Evolutionary conservation across 768 basidiomycete species (phyloP).

Genomic region (Boletus bicolor): DNA sequence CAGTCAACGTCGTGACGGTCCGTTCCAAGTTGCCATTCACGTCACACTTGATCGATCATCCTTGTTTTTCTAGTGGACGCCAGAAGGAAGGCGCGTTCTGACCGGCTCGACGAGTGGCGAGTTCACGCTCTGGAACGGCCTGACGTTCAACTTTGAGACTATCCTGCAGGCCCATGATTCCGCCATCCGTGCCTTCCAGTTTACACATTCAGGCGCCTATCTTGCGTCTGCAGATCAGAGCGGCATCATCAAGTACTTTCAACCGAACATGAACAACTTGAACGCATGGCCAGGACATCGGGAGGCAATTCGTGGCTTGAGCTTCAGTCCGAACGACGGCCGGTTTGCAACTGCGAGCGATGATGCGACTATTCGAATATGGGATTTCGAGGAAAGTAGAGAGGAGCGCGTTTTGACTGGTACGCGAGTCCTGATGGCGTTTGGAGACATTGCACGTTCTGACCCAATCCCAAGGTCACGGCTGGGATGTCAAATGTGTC

Average conservation of each 20-base stretch:
- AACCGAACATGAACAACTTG: slow-evolving; percentile 98
- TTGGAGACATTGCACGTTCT: not conserved
- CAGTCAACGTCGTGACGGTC: slow-evolving; percentile 92
- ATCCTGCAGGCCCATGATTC: slow-evolving; percentile 99
- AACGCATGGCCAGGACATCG: slow-evolving; percentile 90
- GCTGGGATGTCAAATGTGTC: slow-evolving; percentile 98
- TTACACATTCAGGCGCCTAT: slow-evolving; percentile 91
- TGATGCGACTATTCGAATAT: slow-evolving; percentile 91
- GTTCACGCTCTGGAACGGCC: slow-evolving; percentile 98
- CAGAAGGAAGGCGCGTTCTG: slow-evolving; percentile 87
- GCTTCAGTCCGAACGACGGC: slow-evolving; percentile 88
- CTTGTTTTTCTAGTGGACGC: slow-evolving; percentile 75
- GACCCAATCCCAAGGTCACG: slow-evolving; percentile 66
- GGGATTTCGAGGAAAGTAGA: slow-evolving; percentile 89
- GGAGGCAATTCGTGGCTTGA: slow-evolving; percentile 91
- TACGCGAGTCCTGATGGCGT: slow-evolving; percentile 19
- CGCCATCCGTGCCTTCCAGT: slow-evolving; percentile 84
- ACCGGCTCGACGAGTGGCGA: slow-evolving; percentile 97
- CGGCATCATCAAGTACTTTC: slow-evolving; percentile 98
- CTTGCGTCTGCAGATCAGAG: slow-evolving; percentile 90
- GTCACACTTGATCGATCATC: not conserved
- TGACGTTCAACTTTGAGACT: slow-evolving; percentile 99
- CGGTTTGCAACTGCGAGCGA: slow-evolving; percentile 95
- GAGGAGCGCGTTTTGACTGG: slow-evolving; percentile 89
- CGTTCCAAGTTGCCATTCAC: slow-evolving; percentile 32